Evolutionary conservation across 2,329 filamentous ascomycete species (phyloP).

Genomic region (Chrysoporthe cubensis): DNA sequence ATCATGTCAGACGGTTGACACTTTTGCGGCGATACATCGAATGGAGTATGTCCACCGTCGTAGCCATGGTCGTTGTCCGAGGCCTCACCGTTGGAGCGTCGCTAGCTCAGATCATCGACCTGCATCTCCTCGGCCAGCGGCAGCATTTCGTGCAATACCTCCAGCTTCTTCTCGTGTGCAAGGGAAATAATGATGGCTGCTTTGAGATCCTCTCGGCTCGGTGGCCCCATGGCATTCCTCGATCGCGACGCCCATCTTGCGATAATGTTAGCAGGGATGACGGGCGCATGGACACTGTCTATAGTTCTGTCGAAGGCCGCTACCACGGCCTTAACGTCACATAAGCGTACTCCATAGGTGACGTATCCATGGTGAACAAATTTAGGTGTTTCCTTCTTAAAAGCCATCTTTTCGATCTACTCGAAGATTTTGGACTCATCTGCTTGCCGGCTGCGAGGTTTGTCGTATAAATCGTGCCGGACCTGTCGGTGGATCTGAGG

Average conservation of each 20-base stretch:
- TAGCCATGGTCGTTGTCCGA: too few species aligned
- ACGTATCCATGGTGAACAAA: not conserved
- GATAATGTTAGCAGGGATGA: not conserved
- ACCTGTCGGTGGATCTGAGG: not conserved
- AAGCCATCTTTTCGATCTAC: not conserved
- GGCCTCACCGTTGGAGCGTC: too few species aligned
- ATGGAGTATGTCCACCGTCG: too few species aligned
- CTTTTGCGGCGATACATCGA: too few species aligned
- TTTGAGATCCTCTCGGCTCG: not conserved
- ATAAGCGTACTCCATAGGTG: not conserved
- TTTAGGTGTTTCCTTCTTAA: not conserved
- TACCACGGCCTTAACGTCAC: not conserved
- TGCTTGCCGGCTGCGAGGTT: not conserved
- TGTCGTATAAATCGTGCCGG: not conserved
- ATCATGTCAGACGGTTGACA: too few species aligned
- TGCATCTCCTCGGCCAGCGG: not conserved
- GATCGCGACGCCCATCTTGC: not conserved
- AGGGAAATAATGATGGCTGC: not conserved
- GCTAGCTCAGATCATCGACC: too few species aligned
- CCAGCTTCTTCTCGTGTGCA: not conserved
- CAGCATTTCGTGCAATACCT: not conserved
- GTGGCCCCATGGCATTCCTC: not conserved
- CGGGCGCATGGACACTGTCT: not conserved
- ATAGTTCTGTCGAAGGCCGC: not conserved
- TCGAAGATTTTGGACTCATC: not conserved